A percentile compares a stretch with the other conserved stretches of the same genome.
These are phyloP conservation scores for Camelina sativa DNA, from an alignment of 345 rosid genomes.

Conservation along the genomic window DNA sequence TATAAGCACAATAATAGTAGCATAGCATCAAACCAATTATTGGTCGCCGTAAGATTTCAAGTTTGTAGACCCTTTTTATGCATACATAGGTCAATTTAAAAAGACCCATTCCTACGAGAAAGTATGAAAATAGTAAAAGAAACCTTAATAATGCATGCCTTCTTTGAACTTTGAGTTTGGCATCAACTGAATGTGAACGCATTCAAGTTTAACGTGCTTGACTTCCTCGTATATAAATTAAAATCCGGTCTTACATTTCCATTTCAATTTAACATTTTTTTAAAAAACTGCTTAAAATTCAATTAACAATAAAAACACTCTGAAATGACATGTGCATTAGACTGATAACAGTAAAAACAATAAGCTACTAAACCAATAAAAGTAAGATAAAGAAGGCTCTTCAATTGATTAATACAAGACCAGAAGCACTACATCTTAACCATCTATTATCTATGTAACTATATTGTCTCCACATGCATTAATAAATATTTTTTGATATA, in stretches of 20 bases:
- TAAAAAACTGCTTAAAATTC: neutral
- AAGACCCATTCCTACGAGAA: conserved; percentile 23
- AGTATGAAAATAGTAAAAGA: conserved; percentile 33
- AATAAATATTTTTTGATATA: neutral
- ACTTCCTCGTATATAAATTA: neutral
- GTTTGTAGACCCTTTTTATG: conserved; percentile 23
- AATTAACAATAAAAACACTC: neutral
- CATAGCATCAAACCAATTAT: conserved; percentile 43
- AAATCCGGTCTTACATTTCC: neutral
- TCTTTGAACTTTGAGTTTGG: conserved; percentile 4
- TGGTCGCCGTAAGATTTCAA: conserved; percentile 36
- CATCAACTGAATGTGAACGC: conserved; percentile 20
- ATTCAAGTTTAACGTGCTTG: conserved; percentile 14
- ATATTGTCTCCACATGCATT: conserved; percentile 6
- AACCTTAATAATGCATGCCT: conserved; percentile 8
- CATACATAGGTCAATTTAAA: conserved; percentile 17
- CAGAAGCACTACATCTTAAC: conserved; percentile 20
- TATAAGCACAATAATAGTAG: conserved; percentile 39
- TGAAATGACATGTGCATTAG: neutral
- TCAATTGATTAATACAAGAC: conserved; percentile 13
- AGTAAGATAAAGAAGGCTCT: neutral
- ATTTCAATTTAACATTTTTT: neutral
- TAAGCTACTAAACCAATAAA: conserved; percentile 1
- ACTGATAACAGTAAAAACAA: neutral
- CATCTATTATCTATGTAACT: neutral